Conservation (phyloP, 257 asterid genomes). For the Scutellaria baicalensis region DNA sequence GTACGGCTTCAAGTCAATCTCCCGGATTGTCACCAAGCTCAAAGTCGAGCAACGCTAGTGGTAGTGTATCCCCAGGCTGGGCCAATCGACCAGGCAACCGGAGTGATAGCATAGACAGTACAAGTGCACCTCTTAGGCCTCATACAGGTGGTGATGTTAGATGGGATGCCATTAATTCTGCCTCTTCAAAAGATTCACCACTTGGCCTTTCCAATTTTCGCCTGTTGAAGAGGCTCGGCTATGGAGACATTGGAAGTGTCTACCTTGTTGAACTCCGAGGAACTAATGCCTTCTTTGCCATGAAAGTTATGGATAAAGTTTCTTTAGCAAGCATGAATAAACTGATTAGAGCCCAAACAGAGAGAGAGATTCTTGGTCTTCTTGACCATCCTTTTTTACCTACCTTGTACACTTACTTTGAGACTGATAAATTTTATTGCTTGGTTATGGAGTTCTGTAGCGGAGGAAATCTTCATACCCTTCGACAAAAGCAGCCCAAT, state of each 20-base stretch:
- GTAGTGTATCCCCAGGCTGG: slow-evolving; percentile 30
- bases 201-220: slow-evolving; percentile 68
- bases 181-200: slow-evolving; percentile 49
- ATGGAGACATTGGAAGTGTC: slow-evolving; percentile 93
- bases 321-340: slow-evolving; percentile 84
- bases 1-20: slow-evolving; percentile 8
- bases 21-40: slow-evolving; percentile 20
- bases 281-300: slow-evolving; percentile 66
- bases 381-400: slow-evolving; percentile 95
- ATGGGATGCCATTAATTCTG: slow-evolving; percentile 69
- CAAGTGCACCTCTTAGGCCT: slow-evolving; percentile 52
- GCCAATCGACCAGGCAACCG: slow-evolving; percentile 33
- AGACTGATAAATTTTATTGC: slow-evolving; percentile 80
- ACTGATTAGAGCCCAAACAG: slow-evolving; percentile 77
- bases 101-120: slow-evolving; percentile 60
- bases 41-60: slow-evolving; percentile 16
- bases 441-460: slow-evolving; percentile 93
- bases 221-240: slow-evolving; percentile 77
- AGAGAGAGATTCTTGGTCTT: slow-evolving; percentile 79
- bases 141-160: slow-evolving; percentile 93
- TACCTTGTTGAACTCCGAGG: slow-evolving; percentile 83
- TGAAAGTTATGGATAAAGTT: slow-evolving; percentile 93
- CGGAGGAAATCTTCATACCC: slow-evolving; percentile 93
- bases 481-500: slow-evolving; percentile 83
- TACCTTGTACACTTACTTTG: slow-evolving; percentile 73